Evolutionary conservation across 805 yeast species (phyloP), one percentile per base, ranked within the genome.

Genomic region (Myxozyma nipponensis): DNA sequence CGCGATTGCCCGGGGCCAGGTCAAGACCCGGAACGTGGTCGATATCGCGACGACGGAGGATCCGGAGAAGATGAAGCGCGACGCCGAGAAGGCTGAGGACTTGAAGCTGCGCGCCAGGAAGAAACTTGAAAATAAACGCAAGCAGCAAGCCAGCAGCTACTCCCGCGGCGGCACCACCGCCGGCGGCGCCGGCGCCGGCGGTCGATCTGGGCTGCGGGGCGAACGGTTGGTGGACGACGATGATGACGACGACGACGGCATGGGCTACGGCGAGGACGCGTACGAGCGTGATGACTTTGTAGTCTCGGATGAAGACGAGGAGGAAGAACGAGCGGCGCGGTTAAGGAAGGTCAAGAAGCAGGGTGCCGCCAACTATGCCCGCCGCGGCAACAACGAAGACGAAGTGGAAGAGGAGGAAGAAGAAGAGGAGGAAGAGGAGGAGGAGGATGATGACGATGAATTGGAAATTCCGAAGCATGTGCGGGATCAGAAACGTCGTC

Each of bases 41-140:
- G 60, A 56, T 32, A 47, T 56, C 32, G 68, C 68, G 25, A 72
- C 76, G 5, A 54, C 61, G 6, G 74, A 70, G 44, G 76, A 72
- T 55, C 76, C 76, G n/a, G 77, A 73, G 46, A 64, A 66, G 60
- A 55, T 65, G 40, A 72, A 72, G 59, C 66, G 76, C 28, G 76
- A 72, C 37, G 67, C 74, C 10, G 75, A 70, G 48, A 61, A 62
- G 59, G 70, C 67, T 13, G 75, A 70, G 59, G 64, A 61, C 46
- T 59, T 60, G 52, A 68, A 67, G 52, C 63, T 69, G 28, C 61
- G 66, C 36, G 75, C 75, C 25, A 62, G 75, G 4, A 61, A 71
- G 39, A 69, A 71, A 61, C 72, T 73, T 5, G 75, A 72, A 48
- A 56, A 61, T 32, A 52, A 52, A 34, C 49, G 58, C 6, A 36